Percentiles rank a stretch among this genome's conserved stretches.
Conservation (phyloP, 2,329 filamentous ascomycete genomes). For the Beauveria bassiana region DNA sequence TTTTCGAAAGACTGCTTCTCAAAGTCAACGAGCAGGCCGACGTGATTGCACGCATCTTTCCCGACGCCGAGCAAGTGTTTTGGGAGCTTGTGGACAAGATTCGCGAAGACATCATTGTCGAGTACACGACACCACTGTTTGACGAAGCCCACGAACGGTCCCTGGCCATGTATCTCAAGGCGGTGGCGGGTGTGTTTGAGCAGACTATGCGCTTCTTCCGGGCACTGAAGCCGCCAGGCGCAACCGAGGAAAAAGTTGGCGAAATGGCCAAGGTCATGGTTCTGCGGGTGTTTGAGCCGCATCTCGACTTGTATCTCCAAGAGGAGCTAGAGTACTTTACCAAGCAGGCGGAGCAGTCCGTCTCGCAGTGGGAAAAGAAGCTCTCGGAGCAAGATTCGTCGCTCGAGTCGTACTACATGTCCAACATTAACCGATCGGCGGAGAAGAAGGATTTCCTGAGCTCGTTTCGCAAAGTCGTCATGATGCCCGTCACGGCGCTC, state of each 20-base stretch:
- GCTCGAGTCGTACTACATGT: slow-evolving; percentile 92
- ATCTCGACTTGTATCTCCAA: slow-evolving; percentile 86
- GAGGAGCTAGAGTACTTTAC: slow-evolving; percentile 88
- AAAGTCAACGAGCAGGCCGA: slow-evolving; percentile 76
- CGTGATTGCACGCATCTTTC: slow-evolving; percentile 77
- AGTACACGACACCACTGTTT: slow-evolving; percentile 78
- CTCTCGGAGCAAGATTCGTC: slow-evolving; percentile 84
- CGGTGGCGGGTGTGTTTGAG: slow-evolving; percentile 79
- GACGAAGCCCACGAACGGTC: slow-evolving; percentile 77
- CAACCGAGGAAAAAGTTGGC: slow-evolving; percentile 51
- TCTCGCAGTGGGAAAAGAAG: slow-evolving; percentile 83
- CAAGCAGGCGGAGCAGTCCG: slow-evolving; percentile 65
- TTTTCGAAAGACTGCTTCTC: slow-evolving; percentile 66
- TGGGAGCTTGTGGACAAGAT: slow-evolving; percentile 75
- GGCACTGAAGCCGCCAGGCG: slow-evolving; percentile 59
- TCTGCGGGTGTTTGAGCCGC: slow-evolving; percentile 74
- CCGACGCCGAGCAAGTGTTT: slow-evolving; percentile 61
- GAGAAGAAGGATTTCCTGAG: slow-evolving; percentile 95
- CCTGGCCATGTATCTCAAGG: slow-evolving; percentile 71
- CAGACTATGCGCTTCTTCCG: slow-evolving; percentile 73
- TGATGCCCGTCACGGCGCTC: slow-evolving; percentile 94
- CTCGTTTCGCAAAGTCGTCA: slow-evolving; percentile 96
- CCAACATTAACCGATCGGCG: slow-evolving; percentile 84
- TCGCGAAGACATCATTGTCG: slow-evolving; percentile 74
- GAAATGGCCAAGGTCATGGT: slow-evolving; percentile 61